Evolutionary conservation across 2,329 filamentous ascomycete species (phyloP).

Genomic region (Cercospora nicotianae): DNA sequence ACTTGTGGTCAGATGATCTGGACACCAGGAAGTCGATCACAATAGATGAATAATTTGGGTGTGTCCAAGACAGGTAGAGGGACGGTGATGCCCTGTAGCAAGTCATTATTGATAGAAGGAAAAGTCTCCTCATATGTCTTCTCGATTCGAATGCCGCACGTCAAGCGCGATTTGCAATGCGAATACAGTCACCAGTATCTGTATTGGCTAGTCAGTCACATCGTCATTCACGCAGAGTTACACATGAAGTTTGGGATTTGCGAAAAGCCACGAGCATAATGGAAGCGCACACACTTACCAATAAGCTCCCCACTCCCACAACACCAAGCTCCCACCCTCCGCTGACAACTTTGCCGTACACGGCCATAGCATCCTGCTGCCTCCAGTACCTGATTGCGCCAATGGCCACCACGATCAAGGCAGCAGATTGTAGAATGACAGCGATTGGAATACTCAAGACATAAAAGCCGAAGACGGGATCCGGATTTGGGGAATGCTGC

Average conservation of each 20-base stretch:
- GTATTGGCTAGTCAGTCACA: not conserved
- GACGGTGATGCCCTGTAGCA: not conserved
- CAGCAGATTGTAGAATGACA: constrained; percentile 50
- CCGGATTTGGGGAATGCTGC: constrained; percentile 50
- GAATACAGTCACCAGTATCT: not conserved
- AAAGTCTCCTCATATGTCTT: not conserved
- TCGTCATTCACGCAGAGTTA: not conserved
- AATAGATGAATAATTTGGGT: not conserved
- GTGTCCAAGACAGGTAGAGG: not conserved
- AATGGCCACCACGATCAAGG: constrained; percentile 53
- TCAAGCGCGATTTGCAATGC: not conserved
- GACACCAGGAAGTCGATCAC: not conserved
- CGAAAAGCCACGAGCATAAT: not conserved
- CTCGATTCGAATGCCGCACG: not conserved
- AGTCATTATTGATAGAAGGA: not conserved
- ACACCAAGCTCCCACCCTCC: constrained; percentile 60
- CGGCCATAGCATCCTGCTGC: constrained; percentile 59
- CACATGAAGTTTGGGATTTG: too few relatives aligned
- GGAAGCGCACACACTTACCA: constrained; percentile 47
- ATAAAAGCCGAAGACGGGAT: constrained; percentile 58
- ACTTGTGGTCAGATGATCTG: not conserved
- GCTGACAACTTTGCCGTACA: constrained; percentile 55
- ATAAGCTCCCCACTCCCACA: constrained; percentile 48
- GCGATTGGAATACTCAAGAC: constrained; percentile 61
- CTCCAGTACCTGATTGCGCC: constrained; percentile 62